Conservation (phyloP, 2,329 filamentous ascomycete species). For the Diatrype stigma region DNA sequence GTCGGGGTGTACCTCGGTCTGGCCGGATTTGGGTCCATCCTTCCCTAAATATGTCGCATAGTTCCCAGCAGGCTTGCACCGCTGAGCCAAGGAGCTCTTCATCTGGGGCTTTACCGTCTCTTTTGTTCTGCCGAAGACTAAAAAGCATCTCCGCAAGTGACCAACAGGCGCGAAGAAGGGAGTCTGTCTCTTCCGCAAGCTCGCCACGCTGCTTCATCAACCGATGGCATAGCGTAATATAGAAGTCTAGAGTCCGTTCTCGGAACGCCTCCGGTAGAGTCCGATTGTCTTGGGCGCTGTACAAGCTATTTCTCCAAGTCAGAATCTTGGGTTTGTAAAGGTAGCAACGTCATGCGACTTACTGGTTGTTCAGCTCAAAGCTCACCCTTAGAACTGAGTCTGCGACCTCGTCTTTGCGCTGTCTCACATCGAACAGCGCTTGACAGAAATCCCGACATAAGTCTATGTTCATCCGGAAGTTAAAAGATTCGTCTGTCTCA, state of each 20-base stretch:
- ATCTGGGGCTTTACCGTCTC: conserved; percentile 68
- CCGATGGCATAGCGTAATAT: conserved; percentile 87
- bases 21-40: conserved; percentile 87
- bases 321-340: too few species aligned
- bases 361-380: conserved; percentile 93
- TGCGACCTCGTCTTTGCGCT: conserved; percentile 69
- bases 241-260: conserved; percentile 89
- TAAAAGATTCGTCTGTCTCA: conserved; percentile 61
- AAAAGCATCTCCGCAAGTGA: conserved; percentile 89
- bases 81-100: conserved; percentile 83
- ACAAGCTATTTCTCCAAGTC: conserved; percentile 64
- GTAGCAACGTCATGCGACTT: too few species aligned
- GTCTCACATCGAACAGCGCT: conserved; percentile 79
- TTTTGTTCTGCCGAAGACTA: conserved; percentile 76
- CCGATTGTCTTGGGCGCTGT: conserved; percentile 79
- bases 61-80: conserved; percentile 90
- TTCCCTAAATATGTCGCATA: conserved; percentile 88
- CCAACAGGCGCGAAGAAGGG: conserved; percentile 83
- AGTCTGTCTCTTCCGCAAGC: conserved; percentile 75
- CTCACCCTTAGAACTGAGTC: conserved; percentile 89
- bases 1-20: conserved; percentile 78
- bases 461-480: conserved; percentile 73
- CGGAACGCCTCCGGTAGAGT: conserved; percentile 80
- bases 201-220: conserved; percentile 91
- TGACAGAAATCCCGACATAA: conserved; percentile 91